A percentile compares a stretch with the other conserved stretches of the same genome.
phyloP scores from a whole-genome alignment of 805 yeast genomes.

The Pichia ethanolica region DNA sequence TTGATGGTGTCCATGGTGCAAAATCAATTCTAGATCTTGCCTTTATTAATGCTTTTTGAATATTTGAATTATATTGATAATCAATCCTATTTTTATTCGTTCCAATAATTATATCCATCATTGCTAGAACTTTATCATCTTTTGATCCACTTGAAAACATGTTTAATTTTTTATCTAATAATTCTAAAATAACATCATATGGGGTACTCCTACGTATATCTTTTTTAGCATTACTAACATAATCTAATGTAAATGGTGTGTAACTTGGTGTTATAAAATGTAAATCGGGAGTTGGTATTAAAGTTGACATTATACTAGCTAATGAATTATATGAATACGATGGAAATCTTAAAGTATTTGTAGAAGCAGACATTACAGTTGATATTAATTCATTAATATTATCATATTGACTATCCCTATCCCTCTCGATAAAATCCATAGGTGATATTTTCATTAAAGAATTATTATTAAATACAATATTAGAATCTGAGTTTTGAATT shows the following conservation, averaged over 20 bases:
- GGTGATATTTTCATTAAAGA: conserved; percentile 71
- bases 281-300: conserved; percentile 79
- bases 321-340: conserved; percentile 83
- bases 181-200: conserved; percentile 76
- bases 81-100: conserved; percentile 18
- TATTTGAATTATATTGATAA: conserved; percentile 24
- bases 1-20: conserved; percentile 80
- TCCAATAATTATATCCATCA: conserved; percentile 64
- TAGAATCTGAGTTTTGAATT: conserved; percentile 70
- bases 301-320: conserved; percentile 70
- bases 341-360: conserved; percentile 79
- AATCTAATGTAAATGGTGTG: conserved; percentile 67
- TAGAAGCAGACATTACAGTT: conserved; percentile 72
- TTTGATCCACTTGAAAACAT: conserved; percentile 47
- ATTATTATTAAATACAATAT: conserved; percentile 86
- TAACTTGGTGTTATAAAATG: conserved; percentile 70
- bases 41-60: conserved; percentile 45
- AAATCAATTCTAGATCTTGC: conserved; percentile 64
- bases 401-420: conserved; percentile 55
- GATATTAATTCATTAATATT: conserved; percentile 84
- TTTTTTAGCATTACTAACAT: conserved; percentile 35
- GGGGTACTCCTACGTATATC: conserved; percentile 64
- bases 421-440: conserved; percentile 38
- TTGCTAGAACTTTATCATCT: conserved; percentile 47
- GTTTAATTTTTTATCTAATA: conserved; percentile 68